Conservation (phyloP, 2,329 filamentous ascomycete species). For the Thielaviopsis ethacetica region DNA sequence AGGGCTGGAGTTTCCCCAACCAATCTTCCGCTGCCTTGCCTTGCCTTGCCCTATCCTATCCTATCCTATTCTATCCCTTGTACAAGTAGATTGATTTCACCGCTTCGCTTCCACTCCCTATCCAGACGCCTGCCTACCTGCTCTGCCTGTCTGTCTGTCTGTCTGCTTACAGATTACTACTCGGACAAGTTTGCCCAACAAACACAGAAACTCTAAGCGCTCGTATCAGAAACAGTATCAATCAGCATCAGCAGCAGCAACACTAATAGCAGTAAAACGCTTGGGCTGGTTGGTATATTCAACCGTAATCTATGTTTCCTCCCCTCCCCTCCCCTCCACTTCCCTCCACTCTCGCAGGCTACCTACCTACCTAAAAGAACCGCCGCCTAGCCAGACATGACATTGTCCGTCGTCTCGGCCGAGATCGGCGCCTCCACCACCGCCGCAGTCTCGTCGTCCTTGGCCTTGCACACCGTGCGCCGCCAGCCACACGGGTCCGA, state of each 20-base stretch:
- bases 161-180: neutral
- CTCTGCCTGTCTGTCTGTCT: neutral
- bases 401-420: slow-evolving; percentile 2
- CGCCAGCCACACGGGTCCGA: slow-evolving; percentile 45
- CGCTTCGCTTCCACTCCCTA: neutral
- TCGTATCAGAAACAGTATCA: neutral
- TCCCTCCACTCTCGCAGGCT: neutral
- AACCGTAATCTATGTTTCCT: neutral
- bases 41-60: neutral
- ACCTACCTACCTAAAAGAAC: neutral
- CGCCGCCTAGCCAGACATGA: neutral
- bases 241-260: too few relatives aligned
- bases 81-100: neutral
- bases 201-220: neutral
- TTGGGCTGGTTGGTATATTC: too few relatives aligned
- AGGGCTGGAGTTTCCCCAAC: neutral
- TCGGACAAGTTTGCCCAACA: neutral
- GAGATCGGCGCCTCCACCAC: neutral
- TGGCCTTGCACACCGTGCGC: slow-evolving; percentile 29
- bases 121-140: too few relatives aligned
- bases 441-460: slow-evolving; percentile 1
- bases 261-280: too few relatives aligned
- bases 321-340: neutral
- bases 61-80: too few relatives aligned
- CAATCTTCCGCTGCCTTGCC: neutral